A percentile compares a stretch with the other conserved stretches of the same genome.
These are phyloP conservation scores for Blepharisma japonicum DNA, from an alignment of 73 alveolate genomes.

Conservation along the genomic window DNA sequence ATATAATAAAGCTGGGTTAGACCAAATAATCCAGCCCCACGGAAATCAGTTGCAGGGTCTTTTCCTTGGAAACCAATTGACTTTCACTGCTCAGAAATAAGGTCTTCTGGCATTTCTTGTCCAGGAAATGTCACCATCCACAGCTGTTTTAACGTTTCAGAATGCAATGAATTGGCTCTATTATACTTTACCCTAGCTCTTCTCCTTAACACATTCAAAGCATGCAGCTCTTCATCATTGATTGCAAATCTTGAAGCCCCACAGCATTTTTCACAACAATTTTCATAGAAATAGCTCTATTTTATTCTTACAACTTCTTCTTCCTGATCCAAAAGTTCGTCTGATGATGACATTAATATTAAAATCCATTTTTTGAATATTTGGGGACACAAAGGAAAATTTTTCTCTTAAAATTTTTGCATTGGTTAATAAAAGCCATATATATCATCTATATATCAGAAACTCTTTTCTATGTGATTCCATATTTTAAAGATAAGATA, in stretches of 20 bases:
- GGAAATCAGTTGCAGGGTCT: conserved; percentile 77
- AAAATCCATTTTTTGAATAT: no score
- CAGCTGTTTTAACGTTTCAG: not conserved
- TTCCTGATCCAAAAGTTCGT: no score
- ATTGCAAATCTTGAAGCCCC: not conserved
- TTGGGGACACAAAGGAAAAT: no score
- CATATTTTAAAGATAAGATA: no score
- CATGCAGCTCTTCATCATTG: not conserved
- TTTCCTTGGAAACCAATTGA: conserved; percentile 74
- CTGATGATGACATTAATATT: no score
- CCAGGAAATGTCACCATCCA: not conserved
- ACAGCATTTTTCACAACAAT: not conserved
- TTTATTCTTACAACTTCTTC: no score
- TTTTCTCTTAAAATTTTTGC: no score
- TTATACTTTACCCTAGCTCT: not conserved
- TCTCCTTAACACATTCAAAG: not conserved
- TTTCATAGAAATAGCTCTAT: not conserved
- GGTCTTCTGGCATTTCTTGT: not conserved
- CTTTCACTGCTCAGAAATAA: conserved; percentile 46
- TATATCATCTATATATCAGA: no score
- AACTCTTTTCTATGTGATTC: no score
- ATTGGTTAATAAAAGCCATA: no score
- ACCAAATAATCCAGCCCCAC: conserved; percentile 86
- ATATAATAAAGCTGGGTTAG: conserved; percentile 56
- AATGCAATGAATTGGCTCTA: not conserved